These are phyloP conservation scores for Phytopythium sindhum DNA, from an alignment of 352 stramenopile species.

Conservation along the genomic window DNA sequence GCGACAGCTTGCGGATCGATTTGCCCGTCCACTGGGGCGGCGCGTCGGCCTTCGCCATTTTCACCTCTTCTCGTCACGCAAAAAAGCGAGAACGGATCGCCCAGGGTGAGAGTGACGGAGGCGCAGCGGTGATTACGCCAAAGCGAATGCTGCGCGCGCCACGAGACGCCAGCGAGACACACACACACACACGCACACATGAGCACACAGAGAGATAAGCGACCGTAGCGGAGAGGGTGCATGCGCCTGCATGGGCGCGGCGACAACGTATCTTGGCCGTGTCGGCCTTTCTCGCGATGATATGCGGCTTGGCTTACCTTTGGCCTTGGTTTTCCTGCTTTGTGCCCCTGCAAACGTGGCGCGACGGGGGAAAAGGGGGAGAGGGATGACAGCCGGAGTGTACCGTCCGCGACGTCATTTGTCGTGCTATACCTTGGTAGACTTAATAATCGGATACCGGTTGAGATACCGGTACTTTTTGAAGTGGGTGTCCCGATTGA, in stretches of 20 bases:
- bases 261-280: not conserved
- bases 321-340: not conserved
- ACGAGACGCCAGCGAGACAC: not conserved
- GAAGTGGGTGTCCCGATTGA: too few species aligned
- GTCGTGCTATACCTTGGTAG: too few species aligned
- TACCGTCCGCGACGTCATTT: not conserved
- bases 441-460: too few species aligned
- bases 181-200: too few species aligned
- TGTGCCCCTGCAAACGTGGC: not conserved
- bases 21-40: slow-evolving; percentile 64
- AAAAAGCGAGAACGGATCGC: too few species aligned
- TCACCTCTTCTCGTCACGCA: not conserved
- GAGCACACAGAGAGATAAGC: not conserved
- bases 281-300: not conserved
- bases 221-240: not conserved
- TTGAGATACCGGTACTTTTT: too few species aligned
- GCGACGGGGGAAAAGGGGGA: not conserved
- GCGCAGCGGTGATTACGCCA: not conserved
- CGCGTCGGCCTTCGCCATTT: slow-evolving; percentile 33
- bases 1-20: slow-evolving; percentile 63
- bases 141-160: not conserved
- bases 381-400: not conserved
- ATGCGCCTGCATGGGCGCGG: not conserved
- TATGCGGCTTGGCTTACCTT: not conserved
- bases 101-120: not conserved